These are phyloP conservation scores for Hirschfeldia incana DNA, from an alignment of 345 rosid species.

Conservation along the genomic window DNA sequence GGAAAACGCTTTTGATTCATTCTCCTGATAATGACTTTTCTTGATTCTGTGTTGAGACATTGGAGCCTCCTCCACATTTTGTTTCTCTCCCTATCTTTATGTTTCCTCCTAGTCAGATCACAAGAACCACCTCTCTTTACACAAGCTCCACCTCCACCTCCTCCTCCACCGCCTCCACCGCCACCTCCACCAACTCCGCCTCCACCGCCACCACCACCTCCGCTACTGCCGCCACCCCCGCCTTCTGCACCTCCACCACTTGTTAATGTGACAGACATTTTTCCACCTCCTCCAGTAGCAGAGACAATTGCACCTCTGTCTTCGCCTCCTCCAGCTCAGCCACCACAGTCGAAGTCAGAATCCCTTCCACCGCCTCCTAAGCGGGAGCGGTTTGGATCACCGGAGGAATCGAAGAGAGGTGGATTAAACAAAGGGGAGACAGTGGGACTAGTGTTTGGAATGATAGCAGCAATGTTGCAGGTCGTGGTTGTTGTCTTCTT, in stretches of 20 bases:
- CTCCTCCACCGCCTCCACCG: constrained; percentile 7
- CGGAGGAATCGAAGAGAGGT: constrained; percentile 17
- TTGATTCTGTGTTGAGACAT: not conserved
- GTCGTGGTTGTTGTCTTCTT: constrained; percentile 63
- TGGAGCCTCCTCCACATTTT: constrained; percentile 2
- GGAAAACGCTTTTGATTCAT: not conserved
- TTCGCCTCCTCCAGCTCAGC: not conserved
- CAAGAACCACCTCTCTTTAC: constrained; percentile 17
- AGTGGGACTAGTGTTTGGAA: constrained; percentile 70
- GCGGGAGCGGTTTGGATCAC: not conserved
- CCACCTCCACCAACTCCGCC: not conserved
- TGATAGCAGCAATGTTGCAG: constrained; percentile 64
- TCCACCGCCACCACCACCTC: fast-evolving
- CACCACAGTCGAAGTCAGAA: not conserved
- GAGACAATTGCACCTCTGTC: not conserved
- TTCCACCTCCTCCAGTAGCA: constrained; percentile 14
- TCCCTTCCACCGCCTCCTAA: constrained; percentile 6
- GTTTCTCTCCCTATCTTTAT: constrained; percentile 37
- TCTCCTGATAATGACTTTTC: constrained; percentile 13
- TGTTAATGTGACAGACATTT: not conserved
- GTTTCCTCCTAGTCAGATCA: constrained; percentile 40
- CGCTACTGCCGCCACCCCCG: not conserved
- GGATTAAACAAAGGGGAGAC: constrained; percentile 67
- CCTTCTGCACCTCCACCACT: not conserved
- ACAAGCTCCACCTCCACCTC: constrained; percentile 26